Base-by-base conservation (phyloP, 2,329 filamentous ascomycete species). In the Shiraia bambusicola region DNA sequence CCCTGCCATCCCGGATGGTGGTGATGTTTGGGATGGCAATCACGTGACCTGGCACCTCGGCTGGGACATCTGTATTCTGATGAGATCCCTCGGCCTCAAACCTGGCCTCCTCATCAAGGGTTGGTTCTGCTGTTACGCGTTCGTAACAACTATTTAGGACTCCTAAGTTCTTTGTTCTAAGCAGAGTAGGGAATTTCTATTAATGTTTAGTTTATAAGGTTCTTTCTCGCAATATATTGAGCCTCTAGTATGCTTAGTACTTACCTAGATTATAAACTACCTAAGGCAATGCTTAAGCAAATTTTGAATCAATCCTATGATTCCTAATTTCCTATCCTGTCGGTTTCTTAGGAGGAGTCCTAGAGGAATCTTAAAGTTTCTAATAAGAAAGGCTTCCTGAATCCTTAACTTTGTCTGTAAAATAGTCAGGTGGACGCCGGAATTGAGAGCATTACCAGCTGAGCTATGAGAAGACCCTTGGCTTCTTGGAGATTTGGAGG, bases 341-440 rank as follows among this genome's bases (percentile, higher is more conserved):
- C 28, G 15, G 11, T 31, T 11, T 31, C 28, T 31, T 31, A 13
- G 28, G 28, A 15, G 15, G 28, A 31, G 13, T 31, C 28, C 9
- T 11, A 31, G 28, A 31, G 28, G 28, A 31, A 31, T 31, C 28
- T 31, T 9, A 13, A 31, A 15, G 13, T 31, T 31, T 31, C 28
- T 13, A 31, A 31, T 31, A 31, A 31, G 28, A 31, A 31, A 31
- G 28, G 28, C 28, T 31, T 31, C 28, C 28, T n/a, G n/a, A n/a
- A n/a, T n/a, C n/a, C n/a, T 31, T 16, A 13, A 31, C 28, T 31
- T 31, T 16, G 28, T 31, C 28, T 13, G 28, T 13, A 31, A 31
- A 31, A 31, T 31, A 13, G 28, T 31, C 28, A n/a, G 28, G 5
- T 31, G 28, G 28, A 31, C 28, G 11, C 28, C 28, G 15, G 28